Evolutionary conservation across 495 filamentous ascomycete genomes (phyloP).

Genomic region (Melanomma pulvis-pyrius): DNA sequence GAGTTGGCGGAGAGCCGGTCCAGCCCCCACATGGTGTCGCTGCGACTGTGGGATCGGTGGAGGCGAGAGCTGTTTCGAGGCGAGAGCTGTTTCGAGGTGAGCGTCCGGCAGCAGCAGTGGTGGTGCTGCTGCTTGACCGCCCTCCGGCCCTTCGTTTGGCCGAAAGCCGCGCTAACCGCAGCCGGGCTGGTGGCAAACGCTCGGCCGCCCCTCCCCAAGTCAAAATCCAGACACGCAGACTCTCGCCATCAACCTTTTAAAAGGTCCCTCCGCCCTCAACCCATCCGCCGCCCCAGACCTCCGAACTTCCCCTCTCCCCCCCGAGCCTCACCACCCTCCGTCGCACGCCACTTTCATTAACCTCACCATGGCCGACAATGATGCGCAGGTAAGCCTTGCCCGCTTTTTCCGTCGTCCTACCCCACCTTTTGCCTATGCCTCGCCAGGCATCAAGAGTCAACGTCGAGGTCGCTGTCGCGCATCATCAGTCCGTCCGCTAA

Average conservation of each 20-base stretch:
- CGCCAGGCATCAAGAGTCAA: slow-evolving; percentile 24
- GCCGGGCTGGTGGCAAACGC: not conserved
- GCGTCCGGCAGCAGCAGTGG: not conserved
- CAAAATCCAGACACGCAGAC: slow-evolving; percentile 31
- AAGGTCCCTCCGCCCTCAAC: slow-evolving; percentile 6
- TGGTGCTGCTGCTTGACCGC: not conserved
- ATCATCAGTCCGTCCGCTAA: slow-evolving; percentile 17
- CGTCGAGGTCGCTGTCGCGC: not conserved
- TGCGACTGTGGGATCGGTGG: no score
- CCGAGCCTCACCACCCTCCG: slow-evolving; percentile 39
- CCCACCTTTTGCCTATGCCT: slow-evolving; percentile 34
- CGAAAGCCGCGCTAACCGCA: slow-evolving; percentile 10
- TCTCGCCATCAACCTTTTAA: slow-evolving; percentile 21
- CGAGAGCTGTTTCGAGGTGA: not conserved
- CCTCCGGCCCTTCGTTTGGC: slow-evolving; percentile 16
- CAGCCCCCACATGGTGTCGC: slow-evolving; percentile 70
- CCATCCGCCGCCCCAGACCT: slow-evolving; percentile 1
- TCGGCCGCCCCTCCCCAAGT: slow-evolving; percentile 12
- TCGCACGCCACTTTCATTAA: slow-evolving; percentile 43
- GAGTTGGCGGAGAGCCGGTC: slow-evolving; percentile 80
- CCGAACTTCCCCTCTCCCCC: slow-evolving; percentile 9
- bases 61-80: no score
- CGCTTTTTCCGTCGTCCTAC: slow-evolving; percentile 14
- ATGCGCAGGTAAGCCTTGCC: slow-evolving; percentile 56
- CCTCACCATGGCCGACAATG: slow-evolving; percentile 60